Conservation (phyloP, 2,329 filamentous ascomycete species). For the Aurifilum marmelostoma region DNA sequence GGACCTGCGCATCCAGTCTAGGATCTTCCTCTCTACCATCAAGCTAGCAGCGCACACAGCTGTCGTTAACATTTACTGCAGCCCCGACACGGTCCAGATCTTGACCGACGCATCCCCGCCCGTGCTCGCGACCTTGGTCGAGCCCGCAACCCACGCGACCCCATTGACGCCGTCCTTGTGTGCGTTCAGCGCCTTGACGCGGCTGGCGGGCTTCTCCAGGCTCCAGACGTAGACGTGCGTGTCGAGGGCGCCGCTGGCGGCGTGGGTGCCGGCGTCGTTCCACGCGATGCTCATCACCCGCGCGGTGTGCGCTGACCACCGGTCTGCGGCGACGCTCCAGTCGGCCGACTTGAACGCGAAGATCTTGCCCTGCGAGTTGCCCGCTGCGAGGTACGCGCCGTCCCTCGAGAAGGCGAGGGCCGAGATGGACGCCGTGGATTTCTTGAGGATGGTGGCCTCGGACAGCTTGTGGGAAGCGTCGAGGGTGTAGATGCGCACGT, state of each 20-base stretch:
- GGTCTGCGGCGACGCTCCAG: conserved; percentile 77
- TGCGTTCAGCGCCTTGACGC: conserved; percentile 82
- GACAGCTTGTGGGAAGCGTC: conserved; percentile 59
- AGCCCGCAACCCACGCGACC: conserved; percentile 73
- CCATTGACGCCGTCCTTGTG: conserved; percentile 96
- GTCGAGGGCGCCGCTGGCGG: conserved; percentile 84
- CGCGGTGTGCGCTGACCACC: conserved; percentile 65
- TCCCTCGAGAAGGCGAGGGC: conserved; percentile 80
- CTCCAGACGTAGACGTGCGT: conserved; percentile 95
- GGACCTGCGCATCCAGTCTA: background rate
- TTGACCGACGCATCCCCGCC: conserved; percentile 92
- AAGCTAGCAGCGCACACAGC: background rate
- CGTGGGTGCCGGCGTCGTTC: conserved; percentile 76
- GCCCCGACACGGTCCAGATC: conserved; percentile 72
- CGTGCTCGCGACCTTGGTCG: conserved; percentile 71
- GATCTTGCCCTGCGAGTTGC: conserved; percentile 85
- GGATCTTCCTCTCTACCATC: background rate
- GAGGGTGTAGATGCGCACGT: conserved; percentile 73
- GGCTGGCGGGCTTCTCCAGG: conserved; percentile 77
- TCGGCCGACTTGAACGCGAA: conserved; percentile 71
- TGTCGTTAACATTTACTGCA: conserved; percentile 46
- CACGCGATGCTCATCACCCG: conserved; percentile 67
- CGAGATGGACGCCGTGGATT: conserved; percentile 73
- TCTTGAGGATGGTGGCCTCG: conserved; percentile 61
- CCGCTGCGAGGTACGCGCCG: conserved; percentile 78